Evolutionary conservation across 2,329 filamentous ascomycete species (phyloP), one percentile per base, ranked within the genome.

Genomic region (Xylariaceae sp.): DNA sequence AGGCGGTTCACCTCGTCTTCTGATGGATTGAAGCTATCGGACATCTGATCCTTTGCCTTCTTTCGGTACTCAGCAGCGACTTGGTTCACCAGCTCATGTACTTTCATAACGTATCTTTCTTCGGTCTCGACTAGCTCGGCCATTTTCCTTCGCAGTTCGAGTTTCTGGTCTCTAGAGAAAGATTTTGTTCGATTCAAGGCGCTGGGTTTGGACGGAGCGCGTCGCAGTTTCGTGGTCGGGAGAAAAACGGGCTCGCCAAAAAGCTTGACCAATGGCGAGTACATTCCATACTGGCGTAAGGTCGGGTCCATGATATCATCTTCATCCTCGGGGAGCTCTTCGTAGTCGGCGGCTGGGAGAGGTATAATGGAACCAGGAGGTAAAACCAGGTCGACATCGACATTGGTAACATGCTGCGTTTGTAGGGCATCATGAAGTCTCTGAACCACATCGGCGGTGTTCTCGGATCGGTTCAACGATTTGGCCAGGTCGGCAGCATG

Each of bases 91-190:
- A 98, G 70, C 55, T 93, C 87, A 50, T 87, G 81, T 45, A 98
- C 69, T 65, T 97, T 96, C 57, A 79, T 77, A 34, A 98, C 89
- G 66, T 97, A 98, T 64, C 88, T 85, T 63, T 93, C 89, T 65
- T 98, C 93, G 0, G 93, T 98, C 59, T 95, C 88, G 25, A 96
- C 80, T 48, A 97, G 71, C 65, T 98, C 93, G 48, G 81, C 83
- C 75, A 98, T 83, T 65, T 95, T 92, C 66, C 91, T 85, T 33
- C 91, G 82, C 55, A 96, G 71, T 42, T 86, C 86, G 55, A 90
- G 78, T 61, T 95, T 94, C 61, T 96, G 88, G 45, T 86, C 82
- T 55, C 82, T 83, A 27, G 84, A 77, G 59, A 96, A 94, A 0
- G 84, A 80, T 57, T 84, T 86, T 56, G 80, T 87, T 54, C 86